These are phyloP conservation scores for Colletotrichum acutatum DNA, from an alignment of 2,329 filamentous ascomycete genomes.

Conservation along the genomic window DNA sequence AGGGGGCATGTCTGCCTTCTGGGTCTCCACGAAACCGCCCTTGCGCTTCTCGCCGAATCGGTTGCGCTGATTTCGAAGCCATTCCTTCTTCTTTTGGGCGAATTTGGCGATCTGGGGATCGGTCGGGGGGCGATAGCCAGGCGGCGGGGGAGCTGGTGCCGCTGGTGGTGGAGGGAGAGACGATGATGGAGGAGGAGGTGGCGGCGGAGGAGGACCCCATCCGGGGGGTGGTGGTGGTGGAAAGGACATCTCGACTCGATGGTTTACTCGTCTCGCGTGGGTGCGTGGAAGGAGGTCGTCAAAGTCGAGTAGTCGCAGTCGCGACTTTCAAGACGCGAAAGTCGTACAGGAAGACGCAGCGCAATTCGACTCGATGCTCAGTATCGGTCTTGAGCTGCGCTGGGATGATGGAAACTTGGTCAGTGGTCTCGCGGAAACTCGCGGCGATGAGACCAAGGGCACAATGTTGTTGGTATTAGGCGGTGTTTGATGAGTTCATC, in stretches of 20 bases:
- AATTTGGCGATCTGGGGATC: conserved; percentile 93
- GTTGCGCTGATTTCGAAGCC: conserved; percentile 90
- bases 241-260: conserved; percentile 57
- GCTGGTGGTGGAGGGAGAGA: conserved; percentile 69
- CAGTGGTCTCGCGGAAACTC: conserved; percentile 36
- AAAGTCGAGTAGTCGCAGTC: conserved; percentile 34
- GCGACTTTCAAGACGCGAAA: conserved; percentile 36
- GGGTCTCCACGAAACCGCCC: conserved; percentile 95
- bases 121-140: conserved; percentile 82
- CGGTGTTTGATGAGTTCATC: conserved; percentile 28
- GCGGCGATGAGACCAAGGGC: conserved; percentile 37
- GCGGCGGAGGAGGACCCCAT: conserved; percentile 61
- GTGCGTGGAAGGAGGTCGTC: conserved; percentile 21
- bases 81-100: conserved; percentile 99
- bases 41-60: conserved; percentile 97
- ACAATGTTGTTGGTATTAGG: conserved; percentile 24
- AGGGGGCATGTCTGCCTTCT: conserved; percentile 98
- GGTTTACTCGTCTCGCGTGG: conserved; percentile 15
- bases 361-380: conserved; percentile 30
- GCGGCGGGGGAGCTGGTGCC: conserved; percentile 78
- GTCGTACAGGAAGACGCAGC: conserved; percentile 22
- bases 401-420: conserved; percentile 9
- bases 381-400: conserved; percentile 2
- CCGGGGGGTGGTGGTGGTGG: conserved; percentile 69
- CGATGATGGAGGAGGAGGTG: conserved; percentile 65